Conservation (phyloP, 2,329 filamentous ascomycete species). For the Microcyclospora pomicola region DNA sequence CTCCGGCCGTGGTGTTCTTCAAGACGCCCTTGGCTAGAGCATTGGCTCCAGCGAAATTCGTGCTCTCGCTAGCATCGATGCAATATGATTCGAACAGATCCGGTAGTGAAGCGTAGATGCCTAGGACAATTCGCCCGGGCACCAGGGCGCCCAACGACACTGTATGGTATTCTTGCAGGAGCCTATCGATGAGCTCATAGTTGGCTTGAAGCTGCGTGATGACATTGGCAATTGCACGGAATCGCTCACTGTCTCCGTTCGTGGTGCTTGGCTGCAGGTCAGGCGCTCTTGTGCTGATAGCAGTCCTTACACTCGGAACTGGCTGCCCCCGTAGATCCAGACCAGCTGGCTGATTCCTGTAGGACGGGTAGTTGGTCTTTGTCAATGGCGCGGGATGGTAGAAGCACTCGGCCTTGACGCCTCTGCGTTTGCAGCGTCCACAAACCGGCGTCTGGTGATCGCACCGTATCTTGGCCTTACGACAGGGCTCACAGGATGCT, state of each 20-base stretch:
- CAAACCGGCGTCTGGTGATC: conserved; percentile 8
- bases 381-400: conserved; percentile 11
- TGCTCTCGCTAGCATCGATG: background rate
- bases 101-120: background rate
- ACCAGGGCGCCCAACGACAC: background rate
- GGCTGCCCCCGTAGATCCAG: conserved; percentile 2
- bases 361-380: background rate
- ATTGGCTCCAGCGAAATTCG: background rate
- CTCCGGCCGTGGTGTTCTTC: background rate
- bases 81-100: background rate
- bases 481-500: conserved; percentile 11
- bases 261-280: background rate
- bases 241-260: background rate
- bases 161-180: background rate
- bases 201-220: background rate
- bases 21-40: background rate
- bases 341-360: conserved; percentile 2
- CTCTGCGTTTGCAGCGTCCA: conserved; percentile 6
- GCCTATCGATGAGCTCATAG: background rate
- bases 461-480: conserved; percentile 9
- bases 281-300: background rate
- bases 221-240: background rate
- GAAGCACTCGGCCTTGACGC: conserved; percentile 4
- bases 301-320: background rate
- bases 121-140: background rate